Percentiles rank a stretch among this genome's conserved stretches.
Conservation (phyloP, 179 eudicot genomes). For the Kewa caespitosa region DNA sequence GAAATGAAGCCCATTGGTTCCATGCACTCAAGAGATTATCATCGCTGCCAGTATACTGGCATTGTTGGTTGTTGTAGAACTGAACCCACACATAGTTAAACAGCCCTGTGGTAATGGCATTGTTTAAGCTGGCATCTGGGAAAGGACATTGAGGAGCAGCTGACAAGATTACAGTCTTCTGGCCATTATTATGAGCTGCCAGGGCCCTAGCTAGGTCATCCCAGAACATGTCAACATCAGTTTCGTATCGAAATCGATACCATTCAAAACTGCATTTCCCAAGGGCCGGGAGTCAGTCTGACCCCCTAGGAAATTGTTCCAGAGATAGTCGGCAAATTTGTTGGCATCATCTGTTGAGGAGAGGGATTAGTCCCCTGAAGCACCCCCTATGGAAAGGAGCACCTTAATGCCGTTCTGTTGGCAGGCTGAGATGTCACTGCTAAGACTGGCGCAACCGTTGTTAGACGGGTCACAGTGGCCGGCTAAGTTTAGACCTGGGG, state of each 20-base stretch:
- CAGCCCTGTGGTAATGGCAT: constrained; percentile 28
- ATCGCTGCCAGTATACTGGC: constrained; percentile 25
- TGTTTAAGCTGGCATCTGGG: constrained; percentile 33
- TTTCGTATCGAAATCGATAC: constrained; percentile 42
- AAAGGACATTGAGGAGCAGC: constrained; percentile 47
- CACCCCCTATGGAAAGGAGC: constrained; percentile 43
- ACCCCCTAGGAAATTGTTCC: neutral
- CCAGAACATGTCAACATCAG: constrained; percentile 24
- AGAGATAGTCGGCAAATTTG: neutral
- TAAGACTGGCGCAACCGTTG: constrained; percentile 27
- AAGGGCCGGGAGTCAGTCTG: constrained; percentile 27
- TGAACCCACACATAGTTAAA: constrained; percentile 50
- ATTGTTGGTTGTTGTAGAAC: constrained; percentile 42
- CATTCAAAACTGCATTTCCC: constrained; percentile 37
- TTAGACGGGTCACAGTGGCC: constrained; percentile 45
- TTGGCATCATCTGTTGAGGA: constrained; percentile 32
- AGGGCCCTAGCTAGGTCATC: constrained; percentile 38
- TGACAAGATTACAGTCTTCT: constrained; percentile 29
- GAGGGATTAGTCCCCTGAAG: constrained; percentile 32
- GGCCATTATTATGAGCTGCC: constrained; percentile 16
- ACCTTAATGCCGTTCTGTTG: constrained; percentile 33
- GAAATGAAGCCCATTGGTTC: constrained; percentile 37
- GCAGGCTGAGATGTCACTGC: constrained; percentile 31
- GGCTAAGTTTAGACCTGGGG: constrained; percentile 44
- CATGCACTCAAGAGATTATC: constrained; percentile 26